A percentile compares a stretch with the other conserved stretches of the same genome.
phyloP scores from a whole-genome alignment of 2,329 filamentous ascomycete genomes.

The Diaporthe nobilis region DNA sequence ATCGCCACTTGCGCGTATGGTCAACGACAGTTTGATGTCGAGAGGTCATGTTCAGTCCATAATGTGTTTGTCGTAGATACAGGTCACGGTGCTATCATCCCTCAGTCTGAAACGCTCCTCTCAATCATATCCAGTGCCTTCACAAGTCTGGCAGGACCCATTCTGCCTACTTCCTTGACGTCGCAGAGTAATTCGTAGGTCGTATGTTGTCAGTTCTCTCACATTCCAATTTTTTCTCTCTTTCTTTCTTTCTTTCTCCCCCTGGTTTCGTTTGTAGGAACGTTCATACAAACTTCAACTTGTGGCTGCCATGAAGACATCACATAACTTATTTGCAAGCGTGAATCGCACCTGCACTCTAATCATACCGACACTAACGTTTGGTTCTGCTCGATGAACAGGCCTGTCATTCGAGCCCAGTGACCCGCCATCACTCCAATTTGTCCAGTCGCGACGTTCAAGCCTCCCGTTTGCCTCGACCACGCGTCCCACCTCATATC shows the following conservation, averaged over 20 bases:
- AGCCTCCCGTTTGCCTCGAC: background rate
- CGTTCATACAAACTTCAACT: no score
- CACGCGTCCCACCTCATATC: background rate
- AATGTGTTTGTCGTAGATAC: no score
- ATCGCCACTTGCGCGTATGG: background rate
- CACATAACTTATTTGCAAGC: accelerated
- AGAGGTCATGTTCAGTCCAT: background rate
- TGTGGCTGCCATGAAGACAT: background rate
- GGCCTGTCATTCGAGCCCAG: background rate
- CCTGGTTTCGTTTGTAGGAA: background rate
- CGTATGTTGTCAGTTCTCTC: background rate
- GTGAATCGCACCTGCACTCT: background rate
- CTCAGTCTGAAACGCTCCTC: no score
- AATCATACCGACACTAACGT: background rate
- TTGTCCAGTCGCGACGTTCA: background rate
- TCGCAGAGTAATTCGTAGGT: background rate
- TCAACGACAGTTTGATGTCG: background rate
- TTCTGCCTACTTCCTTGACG: background rate
- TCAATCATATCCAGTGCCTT: background rate
- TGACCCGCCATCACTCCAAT: background rate
- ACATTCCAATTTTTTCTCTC: no score
- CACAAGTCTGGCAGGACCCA: background rate
- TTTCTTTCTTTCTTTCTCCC: no score
- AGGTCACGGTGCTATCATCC: no score
- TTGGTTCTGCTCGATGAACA: background rate